Percentiles rank a stretch among this genome's conserved stretches.
These are phyloP conservation scores for Nicotiana benthamiana DNA, from an alignment of 257 asterid species.

Conservation along the genomic window DNA sequence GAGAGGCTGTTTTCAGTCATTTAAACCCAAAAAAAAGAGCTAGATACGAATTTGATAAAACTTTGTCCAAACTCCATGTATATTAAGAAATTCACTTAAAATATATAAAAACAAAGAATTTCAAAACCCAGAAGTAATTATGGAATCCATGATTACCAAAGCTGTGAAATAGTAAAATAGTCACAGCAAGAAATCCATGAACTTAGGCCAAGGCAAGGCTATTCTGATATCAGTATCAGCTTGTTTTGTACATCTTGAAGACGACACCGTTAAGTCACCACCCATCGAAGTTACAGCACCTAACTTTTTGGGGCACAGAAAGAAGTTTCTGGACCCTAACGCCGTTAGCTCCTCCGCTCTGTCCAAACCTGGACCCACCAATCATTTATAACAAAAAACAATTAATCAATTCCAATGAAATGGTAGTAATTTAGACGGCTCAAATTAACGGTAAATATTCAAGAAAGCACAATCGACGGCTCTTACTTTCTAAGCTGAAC, in stretches of 20 bases:
- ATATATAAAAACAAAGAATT: too few species aligned
- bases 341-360: conserved; percentile 46
- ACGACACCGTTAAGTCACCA: conserved; percentile 12
- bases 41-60: too few species aligned
- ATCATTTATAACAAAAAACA: not conserved
- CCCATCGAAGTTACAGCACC: not conserved
- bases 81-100: too few species aligned
- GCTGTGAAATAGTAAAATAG: not conserved
- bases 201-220: conserved; percentile 45
- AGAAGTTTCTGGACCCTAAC: conserved; percentile 83
- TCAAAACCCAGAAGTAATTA: too few species aligned
- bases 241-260: conserved; percentile 41
- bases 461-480: not conserved
- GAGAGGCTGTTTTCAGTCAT: too few species aligned
- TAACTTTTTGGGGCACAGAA: conserved; percentile 37
- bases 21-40: too few species aligned
- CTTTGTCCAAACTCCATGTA: too few species aligned
- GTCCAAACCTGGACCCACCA: conserved; percentile 40
- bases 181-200: conserved; percentile 55
- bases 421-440: not conserved
- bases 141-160: not conserved
- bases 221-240: conserved; percentile 30
- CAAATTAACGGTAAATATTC: not conserved
- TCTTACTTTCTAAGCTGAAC: conserved; percentile 83
- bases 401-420: not conserved